Evolutionary conservation across 495 filamentous ascomycete species (phyloP).

Genomic region (Friedmanniomyces simplex): DNA sequence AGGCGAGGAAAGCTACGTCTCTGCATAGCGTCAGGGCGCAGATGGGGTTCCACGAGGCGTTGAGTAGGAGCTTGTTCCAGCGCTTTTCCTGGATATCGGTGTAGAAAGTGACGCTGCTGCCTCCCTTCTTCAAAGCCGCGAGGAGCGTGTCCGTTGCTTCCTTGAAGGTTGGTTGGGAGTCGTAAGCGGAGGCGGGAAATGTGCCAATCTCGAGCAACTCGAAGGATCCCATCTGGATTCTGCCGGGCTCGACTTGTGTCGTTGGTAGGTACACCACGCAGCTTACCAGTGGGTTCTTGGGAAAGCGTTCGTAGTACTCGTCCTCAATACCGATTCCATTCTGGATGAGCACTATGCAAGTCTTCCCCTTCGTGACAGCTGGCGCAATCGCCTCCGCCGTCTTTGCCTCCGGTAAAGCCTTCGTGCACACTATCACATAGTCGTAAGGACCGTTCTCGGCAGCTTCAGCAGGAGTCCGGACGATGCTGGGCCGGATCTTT

Average conservation of each 20-base stretch:
- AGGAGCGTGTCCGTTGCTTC: slow-evolving; percentile 30
- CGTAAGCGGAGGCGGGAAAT: slow-evolving; percentile 30
- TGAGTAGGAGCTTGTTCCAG: slow-evolving; percentile 45
- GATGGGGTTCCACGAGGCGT: slow-evolving; percentile 43
- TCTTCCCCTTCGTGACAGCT: slow-evolving; percentile 31
- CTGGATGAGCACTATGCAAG: slow-evolving; percentile 43
- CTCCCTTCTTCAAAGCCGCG: slow-evolving; percentile 30
- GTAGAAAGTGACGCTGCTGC: slow-evolving; percentile 32
- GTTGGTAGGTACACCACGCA: slow-evolving; percentile 41
- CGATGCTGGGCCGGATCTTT: slow-evolving; percentile 33
- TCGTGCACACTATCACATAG: slow-evolving; percentile 43
- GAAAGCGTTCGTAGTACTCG: slow-evolving; percentile 36
- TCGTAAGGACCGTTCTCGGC: slow-evolving; percentile 31
- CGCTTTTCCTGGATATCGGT: slow-evolving; percentile 42
- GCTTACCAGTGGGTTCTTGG: slow-evolving; percentile 37
- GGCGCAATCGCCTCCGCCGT: slow-evolving; percentile 34
- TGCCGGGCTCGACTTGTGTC: slow-evolving; percentile 32
- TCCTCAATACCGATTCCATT: slow-evolving; percentile 49
- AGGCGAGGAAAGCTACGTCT: slow-evolving; percentile 37
- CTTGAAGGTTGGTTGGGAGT: slow-evolving; percentile 21
- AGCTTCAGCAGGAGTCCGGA: slow-evolving; percentile 34
- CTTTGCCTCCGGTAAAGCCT: slow-evolving; percentile 27
- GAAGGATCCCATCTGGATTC: slow-evolving; percentile 24
- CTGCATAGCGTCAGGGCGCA: slow-evolving; percentile 39
- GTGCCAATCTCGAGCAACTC: slow-evolving; percentile 40